These are phyloP conservation scores for Leishmania lainsoni DNA, from an alignment of 208 protist species.

Conservation along the genomic window DNA sequence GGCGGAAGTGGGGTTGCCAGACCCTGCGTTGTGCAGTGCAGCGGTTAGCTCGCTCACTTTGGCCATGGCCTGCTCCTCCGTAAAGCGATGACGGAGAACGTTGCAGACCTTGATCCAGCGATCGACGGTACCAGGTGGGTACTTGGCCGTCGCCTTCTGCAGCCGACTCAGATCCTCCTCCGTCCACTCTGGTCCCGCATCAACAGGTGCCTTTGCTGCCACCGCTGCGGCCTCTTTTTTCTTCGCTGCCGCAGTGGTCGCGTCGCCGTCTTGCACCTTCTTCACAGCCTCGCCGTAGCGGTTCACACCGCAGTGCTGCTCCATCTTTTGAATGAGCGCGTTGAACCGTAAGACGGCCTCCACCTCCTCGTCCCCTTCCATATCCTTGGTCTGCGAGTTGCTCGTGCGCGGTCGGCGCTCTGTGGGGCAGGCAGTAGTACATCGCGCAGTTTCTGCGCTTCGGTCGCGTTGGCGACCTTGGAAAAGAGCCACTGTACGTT, in stretches of 20 bases:
- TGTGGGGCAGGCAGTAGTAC: slow-evolving; percentile 37
- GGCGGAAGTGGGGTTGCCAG: slow-evolving; percentile 28
- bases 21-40: slow-evolving; percentile 48
- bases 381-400: slow-evolving; percentile 24
- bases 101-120: slow-evolving; percentile 92
- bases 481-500: slow-evolving; percentile 81
- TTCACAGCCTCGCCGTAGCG: slow-evolving; percentile 89
- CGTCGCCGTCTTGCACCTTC: slow-evolving; percentile 35
- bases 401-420: slow-evolving; percentile 14
- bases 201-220: slow-evolving; percentile 4
- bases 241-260: slow-evolving; percentile 4
- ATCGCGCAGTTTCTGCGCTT: slow-evolving; percentile 40
- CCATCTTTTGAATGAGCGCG: slow-evolving; percentile 50
- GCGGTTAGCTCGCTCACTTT: slow-evolving; percentile 90
- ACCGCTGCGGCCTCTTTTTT: slow-evolving; percentile 14
- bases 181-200: slow-evolving; percentile 70
- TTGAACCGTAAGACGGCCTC: slow-evolving; percentile 82
- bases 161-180: slow-evolving; percentile 93
- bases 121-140: slow-evolving; percentile 90
- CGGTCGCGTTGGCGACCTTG: slow-evolving; percentile 52
- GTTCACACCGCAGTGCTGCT: slow-evolving; percentile 67
- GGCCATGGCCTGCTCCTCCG: slow-evolving; percentile 89
- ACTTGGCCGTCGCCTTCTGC: slow-evolving; percentile 94
- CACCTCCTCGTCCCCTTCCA: slow-evolving; percentile 35
- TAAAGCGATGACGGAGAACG: slow-evolving; percentile 76